Conservation (phyloP, 2,329 filamentous ascomycete genomes). For the Talaromyces sp. region DNA sequence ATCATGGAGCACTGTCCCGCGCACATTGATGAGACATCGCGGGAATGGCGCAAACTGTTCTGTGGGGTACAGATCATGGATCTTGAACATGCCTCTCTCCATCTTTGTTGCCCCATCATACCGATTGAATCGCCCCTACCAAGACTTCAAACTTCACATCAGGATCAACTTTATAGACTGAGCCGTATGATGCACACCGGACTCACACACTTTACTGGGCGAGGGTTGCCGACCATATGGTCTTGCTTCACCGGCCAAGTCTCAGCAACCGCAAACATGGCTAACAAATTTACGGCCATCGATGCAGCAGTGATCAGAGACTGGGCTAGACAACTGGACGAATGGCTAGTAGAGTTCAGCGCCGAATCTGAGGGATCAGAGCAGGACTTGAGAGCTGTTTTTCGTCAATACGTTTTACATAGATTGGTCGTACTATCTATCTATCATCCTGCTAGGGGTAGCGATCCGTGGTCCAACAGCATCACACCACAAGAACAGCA, state of each 20-base stretch:
- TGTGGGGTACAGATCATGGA: constrained; percentile 11
- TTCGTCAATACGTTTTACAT: constrained; percentile 13
- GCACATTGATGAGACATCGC: constrained; percentile 10
- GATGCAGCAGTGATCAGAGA: constrained; percentile 11
- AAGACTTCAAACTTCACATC: constrained; percentile 7
- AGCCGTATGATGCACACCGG: constrained; percentile 12
- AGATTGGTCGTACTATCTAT: constrained; percentile 13
- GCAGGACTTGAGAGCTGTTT: constrained; percentile 8
- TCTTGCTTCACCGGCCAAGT: constrained; percentile 8
- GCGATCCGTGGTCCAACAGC: constrained; percentile 11
- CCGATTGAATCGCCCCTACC: constrained; percentile 12
- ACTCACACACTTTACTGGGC: constrained; percentile 11
- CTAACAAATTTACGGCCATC: constrained; percentile 2
- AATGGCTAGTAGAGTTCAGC: constrained; percentile 12
- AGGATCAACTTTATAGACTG: constrained; percentile 11
- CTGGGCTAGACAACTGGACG: constrained; percentile 10
- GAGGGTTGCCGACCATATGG: constrained; percentile 12
- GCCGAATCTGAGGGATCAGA: constrained; percentile 7
- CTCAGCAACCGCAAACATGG: neutral
- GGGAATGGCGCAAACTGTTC: constrained; percentile 13
- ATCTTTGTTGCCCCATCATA: constrained; percentile 12
- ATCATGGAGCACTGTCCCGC: constrained; percentile 10
- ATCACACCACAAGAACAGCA: constrained; percentile 11
- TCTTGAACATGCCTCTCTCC: constrained; percentile 12
- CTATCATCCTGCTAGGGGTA: constrained; percentile 10